These are phyloP conservation scores for Pseudoscleropodium purum DNA, from an alignment of 225 moss, liverwort and hornwort species.

Conservation along the genomic window DNA sequence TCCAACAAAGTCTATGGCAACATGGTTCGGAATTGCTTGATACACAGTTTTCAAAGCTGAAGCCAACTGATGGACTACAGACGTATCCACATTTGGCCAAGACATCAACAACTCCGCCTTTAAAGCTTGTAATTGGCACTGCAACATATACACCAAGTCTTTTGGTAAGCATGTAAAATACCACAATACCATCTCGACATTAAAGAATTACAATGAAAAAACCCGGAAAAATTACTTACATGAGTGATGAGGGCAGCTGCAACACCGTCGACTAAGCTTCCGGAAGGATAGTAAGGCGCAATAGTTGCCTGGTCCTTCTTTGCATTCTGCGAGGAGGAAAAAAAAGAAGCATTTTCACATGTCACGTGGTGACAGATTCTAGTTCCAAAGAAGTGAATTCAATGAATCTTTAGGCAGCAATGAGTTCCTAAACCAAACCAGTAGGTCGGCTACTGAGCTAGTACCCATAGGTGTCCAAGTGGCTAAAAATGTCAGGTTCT, in stretches of 20 bases:
- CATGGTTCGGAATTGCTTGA: slow-evolving; percentile 19
- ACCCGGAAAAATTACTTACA: slow-evolving; percentile 18
- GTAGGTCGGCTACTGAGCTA: not conserved
- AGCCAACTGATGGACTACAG: slow-evolving; percentile 53
- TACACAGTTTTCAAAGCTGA: slow-evolving; percentile 30
- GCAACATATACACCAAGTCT: not conserved
- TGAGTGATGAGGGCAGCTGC: slow-evolving; percentile 78
- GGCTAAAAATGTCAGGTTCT: not conserved
- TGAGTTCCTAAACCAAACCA: not conserved
- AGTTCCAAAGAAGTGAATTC: not conserved
- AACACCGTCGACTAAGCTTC: slow-evolving; percentile 85
- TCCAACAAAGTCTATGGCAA: slow-evolving; percentile 42
- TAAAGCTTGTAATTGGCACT: slow-evolving; percentile 65
- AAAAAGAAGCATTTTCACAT: not conserved
- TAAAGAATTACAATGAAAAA: not conserved
- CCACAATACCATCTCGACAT: not conserved
- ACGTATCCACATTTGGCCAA: slow-evolving; percentile 62
- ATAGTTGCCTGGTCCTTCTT: slow-evolving; percentile 25
- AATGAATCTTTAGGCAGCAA: not conserved
- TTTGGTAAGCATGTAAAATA: not conserved
- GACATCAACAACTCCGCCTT: slow-evolving; percentile 69
- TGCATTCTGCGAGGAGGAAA: slow-evolving; percentile 31
- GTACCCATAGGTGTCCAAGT: not conserved
- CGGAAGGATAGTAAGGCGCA: slow-evolving; percentile 75
- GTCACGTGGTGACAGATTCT: not conserved